phyloP scores from a whole-genome alignment of 2,329 filamentous ascomycete genomes.

The Talaromyces funiculosus region DNA sequence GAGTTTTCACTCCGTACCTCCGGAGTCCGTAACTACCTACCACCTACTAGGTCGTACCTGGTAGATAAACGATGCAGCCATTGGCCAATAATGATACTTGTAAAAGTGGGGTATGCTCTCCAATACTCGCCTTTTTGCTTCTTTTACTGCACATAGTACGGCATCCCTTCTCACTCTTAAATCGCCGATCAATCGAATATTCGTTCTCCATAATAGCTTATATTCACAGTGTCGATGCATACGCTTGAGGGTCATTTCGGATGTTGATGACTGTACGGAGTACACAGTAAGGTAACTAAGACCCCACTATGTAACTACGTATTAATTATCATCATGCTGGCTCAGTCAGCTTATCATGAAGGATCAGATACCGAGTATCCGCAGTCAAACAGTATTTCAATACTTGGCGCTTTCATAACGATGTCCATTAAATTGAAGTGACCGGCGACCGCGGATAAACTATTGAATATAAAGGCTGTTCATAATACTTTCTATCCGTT shows the following conservation, averaged over 20 bases:
- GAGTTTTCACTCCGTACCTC: background rate
- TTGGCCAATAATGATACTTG: background rate
- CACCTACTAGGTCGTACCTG: too few species aligned
- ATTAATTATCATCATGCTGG: too few species aligned
- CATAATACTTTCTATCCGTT: background rate
- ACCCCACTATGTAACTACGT: too few species aligned
- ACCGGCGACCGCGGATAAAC: background rate
- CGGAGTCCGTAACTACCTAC: background rate
- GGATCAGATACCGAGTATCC: background rate
- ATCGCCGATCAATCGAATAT: too few species aligned
- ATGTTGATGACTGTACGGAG: background rate
- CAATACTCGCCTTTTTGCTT: background rate
- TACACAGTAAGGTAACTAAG: too few species aligned
- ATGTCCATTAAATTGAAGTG: background rate
- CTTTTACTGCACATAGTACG: too few species aligned
- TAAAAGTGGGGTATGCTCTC: background rate
- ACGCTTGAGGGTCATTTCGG: background rate
- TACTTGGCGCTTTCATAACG: background rate
- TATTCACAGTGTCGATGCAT: too few species aligned
- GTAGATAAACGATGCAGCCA: background rate
- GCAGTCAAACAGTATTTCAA: background rate
- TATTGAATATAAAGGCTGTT: background rate
- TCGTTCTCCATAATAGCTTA: background rate
- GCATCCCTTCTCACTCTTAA: background rate
- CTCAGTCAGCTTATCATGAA: too few species aligned